Conservation (phyloP, 2,329 filamentous ascomycete species). For the Diaporthe eres region DNA sequence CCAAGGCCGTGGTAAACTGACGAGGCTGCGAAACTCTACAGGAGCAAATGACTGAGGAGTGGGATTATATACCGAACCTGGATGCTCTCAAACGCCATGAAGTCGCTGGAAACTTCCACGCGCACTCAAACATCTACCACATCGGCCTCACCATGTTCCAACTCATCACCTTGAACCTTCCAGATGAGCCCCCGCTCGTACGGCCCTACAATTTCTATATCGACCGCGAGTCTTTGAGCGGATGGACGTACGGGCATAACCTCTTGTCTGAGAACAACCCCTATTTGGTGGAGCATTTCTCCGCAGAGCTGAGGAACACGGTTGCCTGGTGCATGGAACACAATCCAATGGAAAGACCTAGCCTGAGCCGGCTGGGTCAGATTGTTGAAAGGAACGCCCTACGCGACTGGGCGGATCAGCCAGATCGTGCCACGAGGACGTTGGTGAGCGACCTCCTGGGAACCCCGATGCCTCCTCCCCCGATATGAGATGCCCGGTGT, state of each 20-base stretch:
- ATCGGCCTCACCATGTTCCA: conserved; percentile 24
- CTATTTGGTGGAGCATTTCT: not conserved
- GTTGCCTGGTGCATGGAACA: conserved; percentile 28
- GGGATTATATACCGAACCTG: conserved; percentile 7
- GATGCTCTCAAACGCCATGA: not conserved
- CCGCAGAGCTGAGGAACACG: not conserved
- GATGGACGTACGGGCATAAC: conserved; percentile 29
- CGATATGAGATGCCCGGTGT: not conserved
- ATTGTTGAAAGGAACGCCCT: not conserved
- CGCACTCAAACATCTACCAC: conserved; percentile 28
- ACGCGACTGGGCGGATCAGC: not conserved
- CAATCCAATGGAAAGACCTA: not conserved
- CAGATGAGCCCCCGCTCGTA: not conserved
- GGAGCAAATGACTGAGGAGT: conserved; percentile 26
- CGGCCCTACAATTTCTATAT: not conserved
- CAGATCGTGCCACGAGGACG: not conserved
- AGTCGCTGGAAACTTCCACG: not conserved
- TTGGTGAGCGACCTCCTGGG: not conserved
- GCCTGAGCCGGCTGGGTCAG: not conserved
- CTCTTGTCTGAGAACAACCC: not conserved
- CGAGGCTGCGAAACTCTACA: not conserved
- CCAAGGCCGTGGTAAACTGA: not conserved
- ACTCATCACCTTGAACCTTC: not conserved
- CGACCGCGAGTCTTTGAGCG: not conserved
- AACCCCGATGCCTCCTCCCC: not conserved